phyloP scores from a whole-genome alignment of 257 asterid species.

The Paulownia fortunei region DNA sequence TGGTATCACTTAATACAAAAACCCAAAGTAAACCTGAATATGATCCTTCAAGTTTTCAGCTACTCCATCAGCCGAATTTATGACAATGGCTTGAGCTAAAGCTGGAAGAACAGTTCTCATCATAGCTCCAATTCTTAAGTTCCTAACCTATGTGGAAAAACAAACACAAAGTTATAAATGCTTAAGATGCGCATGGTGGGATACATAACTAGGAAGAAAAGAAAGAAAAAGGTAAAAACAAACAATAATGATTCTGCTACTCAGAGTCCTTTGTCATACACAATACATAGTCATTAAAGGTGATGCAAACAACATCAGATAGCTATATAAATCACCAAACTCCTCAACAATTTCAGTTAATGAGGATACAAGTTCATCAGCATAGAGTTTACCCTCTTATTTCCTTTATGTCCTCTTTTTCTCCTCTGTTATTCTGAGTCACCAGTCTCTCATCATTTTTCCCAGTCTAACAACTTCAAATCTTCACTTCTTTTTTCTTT shows the following conservation, averaged over 20 bases:
- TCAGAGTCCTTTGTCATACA: constrained; percentile 10
- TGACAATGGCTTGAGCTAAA: constrained; percentile 85
- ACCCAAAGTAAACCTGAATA: constrained; percentile 59
- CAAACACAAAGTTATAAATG: background rate
- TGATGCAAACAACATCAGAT: constrained; percentile 10
- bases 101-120: constrained; percentile 91
- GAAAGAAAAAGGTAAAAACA: constrained; percentile 8
- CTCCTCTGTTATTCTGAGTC: background rate
- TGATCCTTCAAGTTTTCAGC: constrained; percentile 64
- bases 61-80: constrained; percentile 52
- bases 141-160: constrained; percentile 63
- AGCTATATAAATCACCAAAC: constrained; percentile 21
- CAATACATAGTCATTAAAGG: constrained; percentile 9
- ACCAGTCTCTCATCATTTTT: constrained; percentile 19
- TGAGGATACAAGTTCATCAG: constrained; percentile 2
- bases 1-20: constrained; percentile 16
- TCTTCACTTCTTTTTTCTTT: background rate
- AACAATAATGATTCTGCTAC: background rate
- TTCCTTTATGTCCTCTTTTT: background rate
- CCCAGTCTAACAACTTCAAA: constrained; percentile 6
- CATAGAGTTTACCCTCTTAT: constrained; percentile 9
- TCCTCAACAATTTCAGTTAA: background rate
- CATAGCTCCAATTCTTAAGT: constrained; percentile 96
- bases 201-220: background rate
- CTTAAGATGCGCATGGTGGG: background rate